phyloP scores from a whole-genome alignment of 2,329 filamentous ascomycete genomes.

The Trichoderma citrinoviride region DNA sequence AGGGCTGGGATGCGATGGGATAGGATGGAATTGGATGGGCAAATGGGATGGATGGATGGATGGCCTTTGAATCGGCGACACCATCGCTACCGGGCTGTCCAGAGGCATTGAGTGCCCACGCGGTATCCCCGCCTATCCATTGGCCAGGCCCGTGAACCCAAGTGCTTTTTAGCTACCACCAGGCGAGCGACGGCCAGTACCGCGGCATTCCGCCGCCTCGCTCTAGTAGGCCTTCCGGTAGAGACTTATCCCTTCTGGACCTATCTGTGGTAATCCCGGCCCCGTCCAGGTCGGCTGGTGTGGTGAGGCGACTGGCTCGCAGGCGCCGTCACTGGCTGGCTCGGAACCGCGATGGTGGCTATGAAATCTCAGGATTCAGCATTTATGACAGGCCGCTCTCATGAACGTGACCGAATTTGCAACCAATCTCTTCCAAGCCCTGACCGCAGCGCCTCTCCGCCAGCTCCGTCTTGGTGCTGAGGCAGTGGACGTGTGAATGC shows the following conservation, averaged over 20 bases:
- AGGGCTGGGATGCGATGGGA: not conserved
- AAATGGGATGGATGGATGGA: not conserved
- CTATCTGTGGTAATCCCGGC: not conserved
- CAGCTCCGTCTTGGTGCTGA: not conserved
- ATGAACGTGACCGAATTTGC: conserved; percentile 7
- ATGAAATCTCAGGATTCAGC: conserved; percentile 9
- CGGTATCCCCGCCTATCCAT: conserved; percentile 6
- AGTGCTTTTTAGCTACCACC: conserved; percentile 8
- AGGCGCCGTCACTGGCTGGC: conserved; percentile 1
- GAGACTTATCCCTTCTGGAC: not conserved
- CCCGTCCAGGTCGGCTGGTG: not conserved
- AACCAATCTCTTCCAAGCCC: not conserved
- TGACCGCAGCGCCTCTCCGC: not conserved
- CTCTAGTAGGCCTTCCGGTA: not conserved
- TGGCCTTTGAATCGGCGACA: not conserved
- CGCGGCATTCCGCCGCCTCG: not conserved
- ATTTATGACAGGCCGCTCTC: conserved; percentile 8
- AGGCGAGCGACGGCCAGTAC: conserved; percentile 12
- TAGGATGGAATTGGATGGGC: not conserved
- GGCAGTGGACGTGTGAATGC: not conserved
- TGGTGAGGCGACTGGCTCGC: conserved; percentile 5
- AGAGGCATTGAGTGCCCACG: not conserved
- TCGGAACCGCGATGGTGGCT: conserved; percentile 8
- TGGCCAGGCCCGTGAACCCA: not conserved
- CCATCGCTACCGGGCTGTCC: not conserved